Base-by-base conservation (phyloP, 2,329 filamentous ascomycete species). In the Penicillium sp. region DNA sequence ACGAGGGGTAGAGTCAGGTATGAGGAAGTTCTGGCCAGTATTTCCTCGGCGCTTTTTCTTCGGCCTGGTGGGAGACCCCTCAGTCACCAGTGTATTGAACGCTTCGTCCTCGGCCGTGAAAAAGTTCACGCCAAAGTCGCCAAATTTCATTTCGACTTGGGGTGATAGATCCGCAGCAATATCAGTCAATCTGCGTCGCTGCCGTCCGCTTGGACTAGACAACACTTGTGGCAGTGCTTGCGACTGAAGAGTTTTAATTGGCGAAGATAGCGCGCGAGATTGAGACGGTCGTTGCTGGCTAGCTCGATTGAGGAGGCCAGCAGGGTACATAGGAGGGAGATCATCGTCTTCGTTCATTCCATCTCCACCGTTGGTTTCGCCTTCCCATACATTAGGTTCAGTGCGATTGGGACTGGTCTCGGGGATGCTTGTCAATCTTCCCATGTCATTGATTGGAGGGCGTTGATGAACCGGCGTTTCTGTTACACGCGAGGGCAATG, bases 151-250 rank as follows among this genome's bases (percentile, higher is more conserved):
- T 57, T 58, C 62, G 44, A 67, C 61, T 43, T 70, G 66, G 5
- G 74, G 74, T 3, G 74, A 75, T 41, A 65, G 63, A 46, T 75
- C 73, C 1, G 69, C 65, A 22, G 73, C 73, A 56, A 78, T 75
- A 27, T 75, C 69, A 11, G 73, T 70, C 46, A 75, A 62, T 44
- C 65, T 63, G 46, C 68, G 66, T 38, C 71, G 69, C 46, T 67
- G 68, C 27, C 68, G 65, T 41, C 68, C 68, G 48, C 66, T 71
- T 30, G 69, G 73, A 51, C 70, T 76, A 2, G 72, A 75, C 13
- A 73, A 54, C 6, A 70, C 64, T 27, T 65, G 55, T 7, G 57
- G 48, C 6, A 53, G 54, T 11, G 44, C 52, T 44, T 55, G 67
- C 5, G 66, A 58, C 24, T 62, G 46, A 9, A 60, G 40, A n/a